These are phyloP conservation scores for Mortierella sp. DNA, from an alignment of 371 early-diverging fungal species.

Conservation along the genomic window DNA sequence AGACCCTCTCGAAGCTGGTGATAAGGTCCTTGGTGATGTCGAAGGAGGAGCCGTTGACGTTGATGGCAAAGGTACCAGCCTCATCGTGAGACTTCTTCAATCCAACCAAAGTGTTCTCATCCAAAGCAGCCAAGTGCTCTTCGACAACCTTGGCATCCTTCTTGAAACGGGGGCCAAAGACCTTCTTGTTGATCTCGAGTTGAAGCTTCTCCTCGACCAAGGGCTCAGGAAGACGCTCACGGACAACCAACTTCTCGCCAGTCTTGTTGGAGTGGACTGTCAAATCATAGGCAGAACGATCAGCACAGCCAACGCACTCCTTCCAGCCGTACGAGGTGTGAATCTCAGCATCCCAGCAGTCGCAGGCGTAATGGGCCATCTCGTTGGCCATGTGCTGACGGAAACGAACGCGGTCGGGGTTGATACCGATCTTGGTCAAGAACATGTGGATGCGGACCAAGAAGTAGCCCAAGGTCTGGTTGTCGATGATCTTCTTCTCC, in stretches of 20 bases:
- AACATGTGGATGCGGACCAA: constrained; percentile 96
- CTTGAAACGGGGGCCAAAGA: constrained; percentile 94
- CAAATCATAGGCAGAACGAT: constrained; percentile 99
- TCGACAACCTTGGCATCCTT: constrained; percentile 93
- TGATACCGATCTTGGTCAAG: constrained; percentile 96
- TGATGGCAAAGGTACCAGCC: constrained; percentile 64
- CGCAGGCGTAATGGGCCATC: constrained; percentile 99
- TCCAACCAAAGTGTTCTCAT: constrained; percentile 72
- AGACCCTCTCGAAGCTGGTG: constrained; percentile 77
- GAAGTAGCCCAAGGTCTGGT: constrained; percentile 99
- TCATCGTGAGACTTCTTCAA: constrained; percentile 69
- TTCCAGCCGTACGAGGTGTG: constrained; percentile 98
- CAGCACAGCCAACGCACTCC: constrained; percentile 99
- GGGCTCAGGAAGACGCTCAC: constrained; percentile 92
- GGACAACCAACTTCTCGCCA: constrained; percentile 94
- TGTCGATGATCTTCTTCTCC: constrained; percentile 90
- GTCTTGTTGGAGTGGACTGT: constrained; percentile 94
- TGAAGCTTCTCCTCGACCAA: constrained; percentile 81
- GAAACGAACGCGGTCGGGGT: constrained; percentile 92
- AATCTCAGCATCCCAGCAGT: constrained; percentile 99
- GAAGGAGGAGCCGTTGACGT: constrained; percentile 80
- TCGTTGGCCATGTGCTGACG: constrained; percentile 99
- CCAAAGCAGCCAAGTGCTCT: constrained; percentile 76
- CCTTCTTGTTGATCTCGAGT: constrained; percentile 93
- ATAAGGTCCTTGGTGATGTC: constrained; percentile 82